phyloP scores from a whole-genome alignment of 2,329 filamentous ascomycete species.

The Didymella glomerata region DNA sequence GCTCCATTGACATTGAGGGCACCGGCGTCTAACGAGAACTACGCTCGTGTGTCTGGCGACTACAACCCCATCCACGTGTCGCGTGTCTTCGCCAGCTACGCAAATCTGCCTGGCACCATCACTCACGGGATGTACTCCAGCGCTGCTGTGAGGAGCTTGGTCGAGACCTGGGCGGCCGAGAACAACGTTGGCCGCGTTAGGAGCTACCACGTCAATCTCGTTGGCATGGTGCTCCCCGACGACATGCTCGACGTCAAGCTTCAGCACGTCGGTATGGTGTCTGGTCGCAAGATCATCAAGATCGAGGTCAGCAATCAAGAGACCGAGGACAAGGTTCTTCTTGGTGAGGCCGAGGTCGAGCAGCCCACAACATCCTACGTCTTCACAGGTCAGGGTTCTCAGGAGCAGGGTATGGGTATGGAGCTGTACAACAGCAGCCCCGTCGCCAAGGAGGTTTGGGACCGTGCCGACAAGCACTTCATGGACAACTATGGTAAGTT shows the following conservation, averaged over 20 bases:
- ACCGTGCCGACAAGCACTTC: constrained; percentile 88
- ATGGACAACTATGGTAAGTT: constrained; percentile 92
- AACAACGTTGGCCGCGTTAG: constrained; percentile 97
- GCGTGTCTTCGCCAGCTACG: constrained; percentile 93
- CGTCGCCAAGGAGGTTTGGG: constrained; percentile 97
- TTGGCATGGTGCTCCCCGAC: constrained; percentile 98
- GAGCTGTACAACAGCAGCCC: constrained; percentile 92
- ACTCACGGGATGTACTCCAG: constrained; percentile 99
- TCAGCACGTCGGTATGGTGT: constrained; percentile 96
- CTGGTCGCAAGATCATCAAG: constrained; percentile 99
- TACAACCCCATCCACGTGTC: constrained; percentile 99
- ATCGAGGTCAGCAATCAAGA: constrained; percentile 96
- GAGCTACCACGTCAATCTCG: constrained; percentile 94
- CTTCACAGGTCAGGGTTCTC: constrained; percentile 97
- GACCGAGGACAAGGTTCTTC: constrained; percentile 92
- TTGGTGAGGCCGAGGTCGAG: constrained; percentile 96
- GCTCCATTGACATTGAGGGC: constrained; percentile 87
- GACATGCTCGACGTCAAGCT: constrained; percentile 95
- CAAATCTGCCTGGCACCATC: constrained; percentile 94
- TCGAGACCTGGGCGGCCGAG: constrained; percentile 98
- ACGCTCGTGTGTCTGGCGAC: constrained; percentile 95
- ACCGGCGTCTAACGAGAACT: constrained; percentile 95
- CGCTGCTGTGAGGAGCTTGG: constrained; percentile 91
- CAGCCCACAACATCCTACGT: constrained; percentile 97
- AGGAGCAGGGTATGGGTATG: constrained; percentile 99